Percentiles rank a stretch among this genome's conserved stretches.
Conservation (phyloP, 768 basidiomycete species). For the Auriscalpium orientale region DNA sequence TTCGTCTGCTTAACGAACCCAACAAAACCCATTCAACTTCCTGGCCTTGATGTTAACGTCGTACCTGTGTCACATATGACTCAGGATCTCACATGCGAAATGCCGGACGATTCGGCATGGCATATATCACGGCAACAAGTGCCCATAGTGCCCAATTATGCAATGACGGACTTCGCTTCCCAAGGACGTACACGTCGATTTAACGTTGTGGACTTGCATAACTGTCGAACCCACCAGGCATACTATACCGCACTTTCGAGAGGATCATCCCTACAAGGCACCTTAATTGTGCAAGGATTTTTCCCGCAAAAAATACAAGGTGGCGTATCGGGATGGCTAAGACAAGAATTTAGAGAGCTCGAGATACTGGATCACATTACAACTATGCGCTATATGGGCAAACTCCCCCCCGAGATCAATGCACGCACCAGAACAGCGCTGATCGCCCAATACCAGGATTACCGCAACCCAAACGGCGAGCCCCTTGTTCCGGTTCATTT, state of each 20-base stretch:
- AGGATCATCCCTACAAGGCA: conserved; percentile 8
- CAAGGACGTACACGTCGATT: conserved; percentile 15
- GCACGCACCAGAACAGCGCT: neutral
- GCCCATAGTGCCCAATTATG: conserved; percentile 15
- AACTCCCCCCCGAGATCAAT: neutral
- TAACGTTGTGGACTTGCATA: conserved; percentile 13
- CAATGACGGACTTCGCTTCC: conserved; percentile 18
- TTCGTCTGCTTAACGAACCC: conserved; percentile 11
- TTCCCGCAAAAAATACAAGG: conserved; percentile 2
- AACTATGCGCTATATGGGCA: neutral
- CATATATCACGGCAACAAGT: conserved; percentile 9
- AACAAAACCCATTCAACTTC: conserved; percentile 3
- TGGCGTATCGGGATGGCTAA: conserved; percentile 8
- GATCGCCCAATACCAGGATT: neutral
- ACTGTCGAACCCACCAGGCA: conserved; percentile 11
- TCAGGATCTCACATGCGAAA: neutral
- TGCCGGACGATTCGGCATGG: conserved; percentile 2
- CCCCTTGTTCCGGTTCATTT: neutral
- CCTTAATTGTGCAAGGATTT: conserved; percentile 14
- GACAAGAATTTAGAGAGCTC: conserved; percentile 14
- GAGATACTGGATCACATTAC: conserved; percentile 11
- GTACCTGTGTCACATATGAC: conserved; percentile 6
- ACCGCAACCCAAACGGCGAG: neutral
- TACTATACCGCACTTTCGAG: conserved; percentile 18
- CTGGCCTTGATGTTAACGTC: conserved; percentile 14